phyloP scores from a whole-genome alignment of 768 basidiomycete species.

The Hydnum rufescens region DNA sequence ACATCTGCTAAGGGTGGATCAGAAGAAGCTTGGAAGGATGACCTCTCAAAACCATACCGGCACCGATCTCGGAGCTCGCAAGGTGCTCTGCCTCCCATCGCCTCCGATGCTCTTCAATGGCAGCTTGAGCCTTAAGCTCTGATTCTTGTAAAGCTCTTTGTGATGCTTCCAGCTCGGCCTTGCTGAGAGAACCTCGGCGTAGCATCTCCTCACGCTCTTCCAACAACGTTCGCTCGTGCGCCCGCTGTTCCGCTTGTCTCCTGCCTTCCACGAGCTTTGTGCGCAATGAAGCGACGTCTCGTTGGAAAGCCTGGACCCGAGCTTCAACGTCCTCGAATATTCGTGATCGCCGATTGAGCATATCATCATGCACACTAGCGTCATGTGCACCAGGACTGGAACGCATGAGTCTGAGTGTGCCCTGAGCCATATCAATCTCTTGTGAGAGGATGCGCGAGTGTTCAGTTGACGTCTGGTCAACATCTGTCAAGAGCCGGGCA shows the following conservation, averaged over 20 bases:
- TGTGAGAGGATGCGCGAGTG: conserved; percentile 24
- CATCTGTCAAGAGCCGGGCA: conserved; percentile 18
- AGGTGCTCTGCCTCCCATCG: conserved; percentile 16
- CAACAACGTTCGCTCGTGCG: conserved; percentile 11
- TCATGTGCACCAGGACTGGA: conserved; percentile 25
- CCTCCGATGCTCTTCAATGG: conserved; percentile 15
- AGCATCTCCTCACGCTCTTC: conserved; percentile 13
- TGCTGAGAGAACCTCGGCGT: conserved; percentile 3
- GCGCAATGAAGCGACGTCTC: background rate
- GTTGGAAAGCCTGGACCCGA: background rate
- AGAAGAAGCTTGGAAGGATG: too few species aligned
- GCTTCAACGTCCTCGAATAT: conserved; percentile 27
- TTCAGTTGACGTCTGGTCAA: conserved; percentile 20
- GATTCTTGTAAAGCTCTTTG: background rate
- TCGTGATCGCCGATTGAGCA: conserved; percentile 31
- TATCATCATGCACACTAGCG: conserved; percentile 24
- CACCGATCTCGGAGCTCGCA: conserved; percentile 12
- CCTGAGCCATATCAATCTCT: conserved; percentile 34
- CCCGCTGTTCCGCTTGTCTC: background rate
- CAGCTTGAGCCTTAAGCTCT: conserved; percentile 2
- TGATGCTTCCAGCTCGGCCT: conserved; percentile 10
- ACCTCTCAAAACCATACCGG: too few species aligned
- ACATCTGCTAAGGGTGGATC: too few species aligned
- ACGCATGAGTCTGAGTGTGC: conserved; percentile 38
- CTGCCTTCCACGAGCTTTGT: background rate